Base-by-base conservation (phyloP, 2,329 filamentous ascomycete genomes). In the Fusarium secorum region DNA sequence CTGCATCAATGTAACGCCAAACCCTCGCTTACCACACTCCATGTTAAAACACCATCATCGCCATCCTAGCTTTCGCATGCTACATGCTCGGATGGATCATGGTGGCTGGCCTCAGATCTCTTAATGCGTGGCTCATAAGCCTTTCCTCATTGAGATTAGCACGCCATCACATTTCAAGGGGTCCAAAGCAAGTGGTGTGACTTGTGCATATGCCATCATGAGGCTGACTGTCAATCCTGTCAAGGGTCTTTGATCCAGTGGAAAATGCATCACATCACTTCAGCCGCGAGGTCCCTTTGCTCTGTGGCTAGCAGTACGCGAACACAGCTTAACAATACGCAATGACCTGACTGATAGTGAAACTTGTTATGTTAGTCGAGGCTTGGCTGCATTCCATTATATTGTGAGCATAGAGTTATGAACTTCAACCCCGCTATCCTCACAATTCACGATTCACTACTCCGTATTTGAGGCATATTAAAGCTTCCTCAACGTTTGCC, bases 81-180 rank as follows among this genome's bases (percentile, higher is more conserved):
- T 44, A 42, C 22, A 24, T 55, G 62, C 66, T 74, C 62, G 60
- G 64, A 61, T 74, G 32, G 48, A 49, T 49, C 48, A 52, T 20
- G 64, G 72, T 76, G 62, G 68, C 66, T 59, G 62, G 66, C 66
- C 67, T 72, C 63, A 76, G 73, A 76, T 76, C 73, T 74, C 52
- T 51, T 63, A 45, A 68, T 68, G 68, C 38, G 53, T 72, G 62
- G 64, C 71, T 69, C 73, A 59, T 58, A 46, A 60, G 66, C 73
- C 70, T 76, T 63, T 63, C 74, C 60, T 26, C 55, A 32, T 75
- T 48, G 32, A 65, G 70, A 54, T 69, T 76, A 76, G 74, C 63
- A 72, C 54, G 26, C 46, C 49, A 36, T 60, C 63, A 28, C 60
- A 59, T 51, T 61, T 68, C 64, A 63, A 66, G 72, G 72, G 65